These are phyloP conservation scores for Tulasnella sp. DNA, from an alignment of 768 basidiomycete genomes.

Conservation along the genomic window DNA sequence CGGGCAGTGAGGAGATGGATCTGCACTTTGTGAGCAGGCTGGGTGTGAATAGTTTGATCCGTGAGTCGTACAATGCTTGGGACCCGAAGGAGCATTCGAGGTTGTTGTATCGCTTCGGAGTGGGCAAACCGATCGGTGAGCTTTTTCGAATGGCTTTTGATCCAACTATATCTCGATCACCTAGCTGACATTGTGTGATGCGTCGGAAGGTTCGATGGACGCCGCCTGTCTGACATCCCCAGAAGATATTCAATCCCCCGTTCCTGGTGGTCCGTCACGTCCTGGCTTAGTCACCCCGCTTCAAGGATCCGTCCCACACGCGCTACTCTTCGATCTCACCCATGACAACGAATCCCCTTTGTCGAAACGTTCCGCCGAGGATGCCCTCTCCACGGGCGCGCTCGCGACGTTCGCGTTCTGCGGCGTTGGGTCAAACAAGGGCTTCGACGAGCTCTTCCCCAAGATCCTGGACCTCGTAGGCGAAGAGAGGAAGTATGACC, in stretches of 20 bases:
- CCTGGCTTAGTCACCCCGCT: constrained; percentile 67
- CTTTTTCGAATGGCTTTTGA: constrained; percentile 10
- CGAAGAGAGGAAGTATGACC: constrained; percentile 71
- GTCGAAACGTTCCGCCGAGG: constrained; percentile 87
- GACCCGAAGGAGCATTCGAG: constrained; percentile 87
- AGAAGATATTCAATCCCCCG: constrained; percentile 72
- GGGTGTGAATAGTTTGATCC: constrained; percentile 86
- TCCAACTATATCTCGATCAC: neutral
- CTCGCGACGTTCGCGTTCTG: constrained; percentile 84
- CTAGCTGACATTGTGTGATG: neutral
- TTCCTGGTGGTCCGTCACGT: constrained; percentile 68
- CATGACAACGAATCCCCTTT: constrained; percentile 94
- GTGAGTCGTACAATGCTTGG: constrained; percentile 88
- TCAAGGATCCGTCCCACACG: constrained; percentile 81
- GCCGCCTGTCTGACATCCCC: constrained; percentile 64
- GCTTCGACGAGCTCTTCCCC: constrained; percentile 95
- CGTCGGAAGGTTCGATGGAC: constrained; percentile 76
- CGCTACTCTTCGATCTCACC: constrained; percentile 88
- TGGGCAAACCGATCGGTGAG: constrained; percentile 86
- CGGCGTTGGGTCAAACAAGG: constrained; percentile 89
- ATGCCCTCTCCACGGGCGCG: constrained; percentile 88
- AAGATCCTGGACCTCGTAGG: constrained; percentile 83
- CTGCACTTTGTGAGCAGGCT: constrained; percentile 80
- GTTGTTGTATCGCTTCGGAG: constrained; percentile 77
- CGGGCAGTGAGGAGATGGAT: constrained; percentile 91